phyloP scores from a whole-genome alignment of 169 alveolate genomes.

The Plasmodium chabaudi region DNA sequence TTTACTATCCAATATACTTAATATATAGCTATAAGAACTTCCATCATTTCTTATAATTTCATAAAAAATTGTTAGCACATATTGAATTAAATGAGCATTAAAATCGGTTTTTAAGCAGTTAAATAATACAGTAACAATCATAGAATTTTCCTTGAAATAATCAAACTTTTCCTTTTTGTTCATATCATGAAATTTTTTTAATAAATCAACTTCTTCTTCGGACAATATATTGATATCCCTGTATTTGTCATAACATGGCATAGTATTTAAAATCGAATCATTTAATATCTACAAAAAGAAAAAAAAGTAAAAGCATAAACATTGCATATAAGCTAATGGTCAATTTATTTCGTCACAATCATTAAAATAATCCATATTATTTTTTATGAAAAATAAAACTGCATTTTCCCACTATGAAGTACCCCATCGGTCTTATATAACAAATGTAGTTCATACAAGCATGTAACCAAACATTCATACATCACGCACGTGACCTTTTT shows the following conservation, averaged over 20 bases:
- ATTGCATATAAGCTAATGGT: background rate
- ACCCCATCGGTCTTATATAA: no score
- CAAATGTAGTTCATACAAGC: no score
- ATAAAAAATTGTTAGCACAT: conserved; percentile 75
- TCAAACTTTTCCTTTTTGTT: conserved; percentile 72
- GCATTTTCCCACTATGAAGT: no score
- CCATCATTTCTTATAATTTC: conserved; percentile 77
- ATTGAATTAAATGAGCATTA: conserved; percentile 72
- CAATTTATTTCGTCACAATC: no score
- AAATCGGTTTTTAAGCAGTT: conserved; percentile 73
- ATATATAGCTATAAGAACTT: conserved; percentile 75
- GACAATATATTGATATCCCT: conserved; percentile 74
- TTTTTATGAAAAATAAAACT: no score
- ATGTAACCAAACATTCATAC: no score
- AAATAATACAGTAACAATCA: conserved; percentile 51
- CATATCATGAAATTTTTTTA: conserved; percentile 76
- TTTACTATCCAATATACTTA: conserved; percentile 54
- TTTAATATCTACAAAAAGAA: conserved; percentile 42
- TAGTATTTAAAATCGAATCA: conserved; percentile 75
- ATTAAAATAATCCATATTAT: no score
- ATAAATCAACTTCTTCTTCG: conserved; percentile 67
- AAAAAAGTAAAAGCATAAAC: background rate
- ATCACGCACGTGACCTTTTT: background rate
- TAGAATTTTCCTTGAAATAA: conserved; percentile 60
- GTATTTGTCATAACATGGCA: conserved; percentile 77